These are phyloP conservation scores for Termitomyces sp. DNA, from an alignment of 768 basidiomycete species.

Conservation along the genomic window DNA sequence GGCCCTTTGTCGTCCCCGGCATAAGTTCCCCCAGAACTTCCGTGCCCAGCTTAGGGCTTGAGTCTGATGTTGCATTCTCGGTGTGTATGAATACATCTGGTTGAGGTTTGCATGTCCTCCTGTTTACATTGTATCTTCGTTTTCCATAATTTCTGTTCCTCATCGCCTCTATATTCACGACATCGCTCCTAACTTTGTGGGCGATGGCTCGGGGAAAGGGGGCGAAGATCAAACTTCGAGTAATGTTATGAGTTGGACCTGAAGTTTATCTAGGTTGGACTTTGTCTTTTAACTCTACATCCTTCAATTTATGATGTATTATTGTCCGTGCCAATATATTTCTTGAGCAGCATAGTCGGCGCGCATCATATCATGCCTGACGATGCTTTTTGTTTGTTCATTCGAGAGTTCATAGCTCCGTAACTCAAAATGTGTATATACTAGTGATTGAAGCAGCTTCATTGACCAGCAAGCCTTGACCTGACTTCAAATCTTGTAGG, in stretches of 20 bases:
- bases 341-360: too few species aligned
- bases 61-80: slow-evolving; percentile 14
- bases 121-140: background rate
- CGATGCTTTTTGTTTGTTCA: too few species aligned
- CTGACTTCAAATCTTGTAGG: slow-evolving; percentile 37
- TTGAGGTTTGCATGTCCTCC: background rate
- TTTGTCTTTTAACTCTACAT: background rate
- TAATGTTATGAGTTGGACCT: background rate
- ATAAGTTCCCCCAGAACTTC: too few species aligned
- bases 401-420: too few species aligned
- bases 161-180: slow-evolving; percentile 68
- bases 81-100: slow-evolving; percentile 8
- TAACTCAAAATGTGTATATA: too few species aligned
- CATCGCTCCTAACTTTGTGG: slow-evolving; percentile 46
- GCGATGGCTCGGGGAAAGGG: slow-evolving; percentile 76
- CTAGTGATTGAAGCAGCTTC: too few species aligned
- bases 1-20: too few species aligned
- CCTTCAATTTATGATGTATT: background rate
- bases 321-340: too few species aligned
- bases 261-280: background rate
- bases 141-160: slow-evolving; percentile 26
- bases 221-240: slow-evolving; percentile 47
- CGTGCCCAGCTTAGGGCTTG: slow-evolving; percentile 77
- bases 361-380: too few species aligned
- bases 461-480: slow-evolving; percentile 16